These are phyloP conservation scores for Trichoderma lentiforme DNA, from an alignment of 2,329 filamentous ascomycete species.

Conservation along the genomic window DNA sequence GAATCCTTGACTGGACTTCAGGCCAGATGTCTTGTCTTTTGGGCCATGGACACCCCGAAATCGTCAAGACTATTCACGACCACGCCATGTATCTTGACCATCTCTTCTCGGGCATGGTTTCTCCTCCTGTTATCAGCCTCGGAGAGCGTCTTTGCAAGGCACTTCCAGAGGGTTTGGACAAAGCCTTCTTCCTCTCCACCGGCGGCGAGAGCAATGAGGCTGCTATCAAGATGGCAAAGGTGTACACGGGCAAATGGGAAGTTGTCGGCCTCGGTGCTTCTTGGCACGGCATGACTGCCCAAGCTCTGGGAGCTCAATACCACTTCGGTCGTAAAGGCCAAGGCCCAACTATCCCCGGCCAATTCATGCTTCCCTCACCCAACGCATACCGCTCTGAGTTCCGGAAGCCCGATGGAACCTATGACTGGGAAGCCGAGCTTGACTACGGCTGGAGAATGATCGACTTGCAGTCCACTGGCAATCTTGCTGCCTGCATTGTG, in stretches of 20 bases:
- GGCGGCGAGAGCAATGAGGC: slow-evolving; percentile 58
- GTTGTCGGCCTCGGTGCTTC: slow-evolving; percentile 57
- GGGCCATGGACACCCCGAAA: slow-evolving; percentile 56
- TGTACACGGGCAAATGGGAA: slow-evolving; percentile 62
- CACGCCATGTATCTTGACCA: slow-evolving; percentile 54
- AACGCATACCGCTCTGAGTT: slow-evolving; percentile 61
- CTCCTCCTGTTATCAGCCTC: slow-evolving; percentile 53
- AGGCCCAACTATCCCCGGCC: slow-evolving; percentile 52
- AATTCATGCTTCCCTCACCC: slow-evolving; percentile 55
- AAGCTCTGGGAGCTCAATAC: slow-evolving; percentile 53
- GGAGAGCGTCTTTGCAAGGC: slow-evolving; percentile 48
- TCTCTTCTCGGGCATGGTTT: slow-evolving; percentile 57
- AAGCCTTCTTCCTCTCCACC: slow-evolving; percentile 56
- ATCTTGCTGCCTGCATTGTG: slow-evolving; percentile 61
- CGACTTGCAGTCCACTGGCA: slow-evolving; percentile 57
- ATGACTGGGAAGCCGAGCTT: slow-evolving; percentile 61
- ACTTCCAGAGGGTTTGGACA: slow-evolving; percentile 49
- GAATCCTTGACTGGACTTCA: slow-evolving; percentile 57
- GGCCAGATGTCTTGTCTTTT: slow-evolving; percentile 60
- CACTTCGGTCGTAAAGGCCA: slow-evolving; percentile 51
- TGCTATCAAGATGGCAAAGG: slow-evolving; percentile 62
- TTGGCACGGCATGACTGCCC: slow-evolving; percentile 60
- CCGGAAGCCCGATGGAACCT: slow-evolving; percentile 53
- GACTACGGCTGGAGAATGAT: slow-evolving; percentile 59
- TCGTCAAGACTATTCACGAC: slow-evolving; percentile 49